Percentiles rank a stretch among this genome's conserved stretches.
These are phyloP conservation scores for Iberis pinnata DNA, from an alignment of 345 rosid genomes.

Conservation along the genomic window DNA sequence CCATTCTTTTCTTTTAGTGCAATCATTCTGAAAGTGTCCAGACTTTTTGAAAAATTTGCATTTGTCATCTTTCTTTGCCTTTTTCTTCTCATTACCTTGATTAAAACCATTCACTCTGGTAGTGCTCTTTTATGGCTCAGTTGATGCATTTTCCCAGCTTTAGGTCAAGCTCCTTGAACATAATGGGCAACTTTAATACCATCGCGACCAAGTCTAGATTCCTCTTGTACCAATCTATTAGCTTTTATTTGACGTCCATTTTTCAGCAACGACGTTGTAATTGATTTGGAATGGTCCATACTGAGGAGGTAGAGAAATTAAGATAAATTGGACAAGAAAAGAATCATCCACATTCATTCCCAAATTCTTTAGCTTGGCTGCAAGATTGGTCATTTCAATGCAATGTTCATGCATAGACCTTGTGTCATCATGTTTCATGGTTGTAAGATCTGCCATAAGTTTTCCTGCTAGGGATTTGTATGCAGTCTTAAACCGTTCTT, in stretches of 20 bases:
- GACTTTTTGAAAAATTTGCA: not conserved
- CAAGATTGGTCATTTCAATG: not conserved
- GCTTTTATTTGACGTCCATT: not conserved
- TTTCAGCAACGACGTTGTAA: not conserved
- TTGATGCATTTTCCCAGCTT: not conserved
- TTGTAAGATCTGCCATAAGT: not conserved
- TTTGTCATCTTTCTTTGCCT: not conserved
- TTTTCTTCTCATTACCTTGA: not conserved
- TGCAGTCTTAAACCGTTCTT: not conserved
- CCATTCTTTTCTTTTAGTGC: slow-evolving; percentile 1
- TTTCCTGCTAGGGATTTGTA: not conserved
- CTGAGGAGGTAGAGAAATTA: not conserved
- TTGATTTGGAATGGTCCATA: not conserved
- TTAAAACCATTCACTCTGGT: not conserved
- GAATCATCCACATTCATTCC: not conserved
- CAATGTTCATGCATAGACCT: too few species aligned
- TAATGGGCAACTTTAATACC: not conserved
- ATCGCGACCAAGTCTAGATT: not conserved
- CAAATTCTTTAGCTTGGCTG: not conserved
- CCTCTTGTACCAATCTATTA: slow-evolving; percentile 2
- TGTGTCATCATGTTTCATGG: not conserved
- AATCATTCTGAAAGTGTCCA: not conserved
- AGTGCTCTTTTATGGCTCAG: not conserved
- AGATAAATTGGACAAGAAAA: not conserved
- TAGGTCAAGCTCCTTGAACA: not conserved